Evolutionary conservation across 2,329 filamentous ascomycete species (phyloP).

Genomic region (Arthrobotrys pseudoclavata): DNA sequence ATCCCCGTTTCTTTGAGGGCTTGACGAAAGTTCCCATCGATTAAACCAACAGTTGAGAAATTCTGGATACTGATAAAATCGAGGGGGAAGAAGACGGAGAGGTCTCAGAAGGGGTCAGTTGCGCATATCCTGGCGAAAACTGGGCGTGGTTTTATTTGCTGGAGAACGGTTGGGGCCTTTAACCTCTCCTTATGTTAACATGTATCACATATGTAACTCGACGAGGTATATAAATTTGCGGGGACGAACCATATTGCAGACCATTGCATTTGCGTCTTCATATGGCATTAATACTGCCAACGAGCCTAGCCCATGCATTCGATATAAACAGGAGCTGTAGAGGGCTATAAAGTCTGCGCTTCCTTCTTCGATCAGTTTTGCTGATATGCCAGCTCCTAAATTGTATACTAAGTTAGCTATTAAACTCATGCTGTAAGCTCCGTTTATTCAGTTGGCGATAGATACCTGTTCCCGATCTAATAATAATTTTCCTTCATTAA

Average conservation of each 20-base stretch:
- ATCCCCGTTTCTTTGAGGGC: slow-evolving; percentile 81
- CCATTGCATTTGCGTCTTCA: slow-evolving; percentile 69
- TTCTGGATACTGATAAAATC: slow-evolving; percentile 80
- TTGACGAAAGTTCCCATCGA: slow-evolving; percentile 76
- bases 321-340: slow-evolving; percentile 79
- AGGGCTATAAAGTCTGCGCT: slow-evolving; percentile 79
- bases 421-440: too few species aligned
- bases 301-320: slow-evolving; percentile 79
- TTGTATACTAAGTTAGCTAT: too few species aligned
- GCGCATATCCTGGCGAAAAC: slow-evolving; percentile 80
- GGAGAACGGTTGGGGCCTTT: slow-evolving; percentile 76
- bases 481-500: not conserved
- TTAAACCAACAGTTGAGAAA: slow-evolving; percentile 79
- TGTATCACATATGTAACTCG: not conserved
- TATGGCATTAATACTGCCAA: slow-evolving; percentile 70
- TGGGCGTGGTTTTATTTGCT: slow-evolving; percentile 74
- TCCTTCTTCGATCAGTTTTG: slow-evolving; percentile 78
- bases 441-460: not conserved
- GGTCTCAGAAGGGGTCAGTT: slow-evolving; percentile 77
- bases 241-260: slow-evolving; percentile 64
- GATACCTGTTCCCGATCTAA: not conserved
- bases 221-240: not conserved
- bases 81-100: slow-evolving; percentile 73
- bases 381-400: slow-evolving; percentile 76
- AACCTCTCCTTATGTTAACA: not conserved